Percentiles rank a stretch among this genome's conserved stretches.
Evolutionary conservation across 1,284 basidiomycete genomes (phyloP).

Genomic region (Pseudozyma tsukubaensis): DNA sequence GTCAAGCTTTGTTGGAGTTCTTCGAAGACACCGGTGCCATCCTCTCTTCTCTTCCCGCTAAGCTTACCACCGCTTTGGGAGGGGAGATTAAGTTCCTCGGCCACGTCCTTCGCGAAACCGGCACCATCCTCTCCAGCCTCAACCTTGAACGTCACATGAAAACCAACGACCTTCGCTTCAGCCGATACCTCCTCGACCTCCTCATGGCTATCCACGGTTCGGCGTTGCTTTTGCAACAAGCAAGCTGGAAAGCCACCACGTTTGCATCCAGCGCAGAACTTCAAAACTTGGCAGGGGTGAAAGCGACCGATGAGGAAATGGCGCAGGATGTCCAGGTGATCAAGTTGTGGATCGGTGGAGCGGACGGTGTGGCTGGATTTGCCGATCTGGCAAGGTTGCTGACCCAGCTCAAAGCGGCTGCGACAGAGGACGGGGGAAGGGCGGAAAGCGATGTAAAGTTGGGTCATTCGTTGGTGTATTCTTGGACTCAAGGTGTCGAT

Average conservation of each 20-base stretch:
- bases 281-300: conserved; percentile 25
- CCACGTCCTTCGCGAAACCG: conserved; percentile 10
- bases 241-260: conserved; percentile 28
- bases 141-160: conserved; percentile 28
- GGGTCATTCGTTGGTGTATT: conserved; percentile 37
- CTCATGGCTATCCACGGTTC: conserved; percentile 40
- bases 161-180: conserved; percentile 34
- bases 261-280: conserved; percentile 10
- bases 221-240: conserved; percentile 44
- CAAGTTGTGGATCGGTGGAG: conserved; percentile 35
- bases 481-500: conserved; percentile 13
- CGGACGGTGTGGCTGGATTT: conserved; percentile 23
- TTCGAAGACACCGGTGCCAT: conserved; percentile 63
- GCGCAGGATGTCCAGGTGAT: conserved; percentile 32
- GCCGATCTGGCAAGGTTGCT: conserved; percentile 29
- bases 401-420: conserved; percentile 26
- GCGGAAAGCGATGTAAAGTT: conserved; percentile 21
- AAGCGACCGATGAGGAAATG: conserved; percentile 7
- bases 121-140: conserved; percentile 6
- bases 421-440: conserved; percentile 2
- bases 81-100: conserved; percentile 24
- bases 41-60: conserved; percentile 19
- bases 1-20: conserved; percentile 69
- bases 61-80: neutral
- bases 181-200: conserved; percentile 45